Base-by-base conservation (phyloP, 2,329 filamentous ascomycete species). In the Fusarium decemcellulare region DNA sequence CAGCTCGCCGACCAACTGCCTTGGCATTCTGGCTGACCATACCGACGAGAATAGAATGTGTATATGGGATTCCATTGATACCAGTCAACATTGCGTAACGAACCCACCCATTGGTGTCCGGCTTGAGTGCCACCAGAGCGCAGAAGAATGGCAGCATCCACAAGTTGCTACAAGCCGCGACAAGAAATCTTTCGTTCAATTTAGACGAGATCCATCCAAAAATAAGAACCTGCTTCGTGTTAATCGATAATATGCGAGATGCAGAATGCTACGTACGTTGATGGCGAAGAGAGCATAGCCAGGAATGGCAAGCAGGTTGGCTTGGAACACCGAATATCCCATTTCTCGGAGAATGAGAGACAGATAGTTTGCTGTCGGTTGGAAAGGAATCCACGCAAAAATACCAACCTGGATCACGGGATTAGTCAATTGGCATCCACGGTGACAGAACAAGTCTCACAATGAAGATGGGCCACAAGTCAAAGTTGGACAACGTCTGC, bases 271-370 rank as follows among this genome's bases (percentile, higher is more conserved):
- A 27, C 43, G 23, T 47, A 47, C 43, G 16, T 47, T 47, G 10
- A 47, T 47, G 6, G 43, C 43, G 43, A 47, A 68, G 10, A 87
- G 71, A 2, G 83, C 81, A 53, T 84, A 84, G 5, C 80, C 84
- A 0, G 88, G 86, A n/a, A 92, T 91, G 2, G 86, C 85, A 8
- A 92, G 83, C 36, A 92, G 75, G 72, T 91, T 92, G 2, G 88
- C 84, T 23, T 88, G 79, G 76, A 92, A 90, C 3, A 86, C 88
- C 63, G 83, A 79, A 77, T 90, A 91, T 3, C 85, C 90, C 0
- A 91, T 79, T 2, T 81, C 79, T 47, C 85, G 84, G 7, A 92
- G 81, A 1, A 85, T 87, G 6, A 90, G 82, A 0, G 90, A 89
- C 6, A 92, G 81, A 64, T 91, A 91, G 15, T 82, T 81, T 1